A percentile compares a stretch with the other conserved stretches of the same genome.
These are phyloP conservation scores for Talaromyces pinophilus DNA, from an alignment of 2,329 filamentous ascomycete genomes.

Conservation along the genomic window DNA sequence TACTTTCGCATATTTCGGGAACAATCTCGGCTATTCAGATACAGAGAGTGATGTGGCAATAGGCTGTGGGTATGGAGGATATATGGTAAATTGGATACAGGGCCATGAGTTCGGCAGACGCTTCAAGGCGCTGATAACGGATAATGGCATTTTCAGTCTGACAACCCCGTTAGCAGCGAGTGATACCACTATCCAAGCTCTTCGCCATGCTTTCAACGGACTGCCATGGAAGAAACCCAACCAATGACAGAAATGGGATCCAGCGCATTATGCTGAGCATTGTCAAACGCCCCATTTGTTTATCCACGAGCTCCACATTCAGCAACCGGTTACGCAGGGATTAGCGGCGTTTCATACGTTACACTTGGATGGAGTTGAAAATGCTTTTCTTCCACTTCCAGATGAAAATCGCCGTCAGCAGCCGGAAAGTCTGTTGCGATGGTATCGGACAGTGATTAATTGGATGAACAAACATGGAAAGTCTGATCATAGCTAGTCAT, in stretches of 20 bases:
- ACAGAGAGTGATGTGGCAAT: neutral
- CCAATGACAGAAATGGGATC: neutral
- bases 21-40: neutral
- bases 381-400: neutral
- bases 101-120: neutral
- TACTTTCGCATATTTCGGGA: neutral
- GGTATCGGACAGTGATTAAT: neutral
- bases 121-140: neutral
- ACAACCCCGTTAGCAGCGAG: neutral
- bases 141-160: constrained; percentile 7
- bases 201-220: neutral
- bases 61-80: neutral
- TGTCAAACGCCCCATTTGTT: neutral
- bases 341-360: neutral
- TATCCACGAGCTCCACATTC: neutral
- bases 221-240: neutral
- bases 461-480: neutral
- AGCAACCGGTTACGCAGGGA: neutral
- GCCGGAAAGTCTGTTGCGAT: neutral
- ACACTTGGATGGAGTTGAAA: neutral
- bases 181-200: neutral
- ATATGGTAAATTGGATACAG: neutral
- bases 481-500: neutral
- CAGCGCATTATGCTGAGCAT: neutral
- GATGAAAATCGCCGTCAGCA: neutral